Conservation (phyloP, 306 rosid genomes). For the Acmispon strigosus region DNA sequence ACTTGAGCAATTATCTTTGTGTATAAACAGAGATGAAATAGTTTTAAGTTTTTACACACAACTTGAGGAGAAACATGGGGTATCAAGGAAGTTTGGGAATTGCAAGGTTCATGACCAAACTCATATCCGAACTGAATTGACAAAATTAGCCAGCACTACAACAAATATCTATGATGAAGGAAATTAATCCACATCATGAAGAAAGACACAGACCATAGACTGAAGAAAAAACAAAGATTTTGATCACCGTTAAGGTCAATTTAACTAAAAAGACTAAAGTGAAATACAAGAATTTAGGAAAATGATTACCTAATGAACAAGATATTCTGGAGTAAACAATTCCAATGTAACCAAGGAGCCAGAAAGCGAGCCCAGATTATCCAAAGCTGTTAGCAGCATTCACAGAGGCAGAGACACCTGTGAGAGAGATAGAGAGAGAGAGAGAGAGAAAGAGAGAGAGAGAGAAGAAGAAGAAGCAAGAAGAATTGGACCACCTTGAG, state of each 20-base stretch:
- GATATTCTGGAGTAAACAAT: constrained; percentile 2
- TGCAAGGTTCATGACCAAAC: constrained; percentile 5
- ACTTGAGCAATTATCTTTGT: constrained; percentile 8
- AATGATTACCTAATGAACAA: constrained; percentile 18
- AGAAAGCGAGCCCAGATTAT: constrained; percentile 22
- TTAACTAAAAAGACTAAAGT: constrained; percentile 14
- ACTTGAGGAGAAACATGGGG: background rate
- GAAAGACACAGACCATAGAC: constrained; percentile 5
- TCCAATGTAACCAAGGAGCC: constrained; percentile 11
- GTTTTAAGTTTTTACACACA: background rate
- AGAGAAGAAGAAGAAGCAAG: constrained; percentile 12
- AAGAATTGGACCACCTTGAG: constrained; percentile 28
- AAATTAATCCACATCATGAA: background rate
- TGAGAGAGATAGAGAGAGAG: background rate
- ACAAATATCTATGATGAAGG: background rate
- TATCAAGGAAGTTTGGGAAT: background rate
- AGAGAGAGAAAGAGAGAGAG: too few relatives aligned
- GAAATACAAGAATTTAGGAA: background rate
- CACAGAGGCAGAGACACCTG: background rate
- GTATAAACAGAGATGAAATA: constrained; percentile 7
- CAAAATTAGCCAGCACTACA: constrained; percentile 8
- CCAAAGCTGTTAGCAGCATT: constrained; percentile 9
- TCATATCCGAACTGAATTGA: constrained; percentile 8
- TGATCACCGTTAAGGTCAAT: background rate
- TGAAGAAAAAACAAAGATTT: background rate